phyloP scores from a whole-genome alignment of 306 rosid species.

The Purshia tridentata region DNA sequence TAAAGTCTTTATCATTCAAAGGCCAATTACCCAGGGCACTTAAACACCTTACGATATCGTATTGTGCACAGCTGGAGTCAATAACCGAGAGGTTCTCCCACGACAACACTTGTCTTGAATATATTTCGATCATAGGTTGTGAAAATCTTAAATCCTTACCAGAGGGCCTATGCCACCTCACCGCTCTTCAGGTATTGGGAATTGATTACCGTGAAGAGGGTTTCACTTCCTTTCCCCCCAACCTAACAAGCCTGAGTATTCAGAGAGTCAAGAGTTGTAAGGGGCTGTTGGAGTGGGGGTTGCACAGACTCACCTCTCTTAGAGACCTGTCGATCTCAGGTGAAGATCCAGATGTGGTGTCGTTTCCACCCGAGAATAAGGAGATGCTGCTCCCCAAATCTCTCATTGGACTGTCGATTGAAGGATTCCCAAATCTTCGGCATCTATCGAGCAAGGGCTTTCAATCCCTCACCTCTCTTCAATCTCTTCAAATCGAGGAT shows the following conservation, averaged over 20 bases:
- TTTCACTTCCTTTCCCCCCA: conserved; percentile 12
- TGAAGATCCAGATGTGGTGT: background rate
- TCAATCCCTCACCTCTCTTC: conserved; percentile 26
- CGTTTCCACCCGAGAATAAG: conserved; percentile 7
- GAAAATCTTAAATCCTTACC: conserved; percentile 15
- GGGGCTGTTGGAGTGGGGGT: conserved; percentile 9
- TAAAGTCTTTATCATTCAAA: background rate
- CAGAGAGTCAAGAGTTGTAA: background rate
- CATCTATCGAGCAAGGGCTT: conserved; percentile 14
- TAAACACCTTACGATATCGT: conserved; percentile 8
- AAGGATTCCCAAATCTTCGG: conserved; percentile 11
- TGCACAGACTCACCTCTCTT: conserved; percentile 26
- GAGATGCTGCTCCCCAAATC: conserved; percentile 20
- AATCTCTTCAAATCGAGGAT: background rate
- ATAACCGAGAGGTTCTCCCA: conserved; percentile 6
- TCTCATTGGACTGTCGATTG: background rate
- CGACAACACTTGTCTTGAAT: too few relatives aligned
- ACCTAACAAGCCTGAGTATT: conserved; percentile 6
- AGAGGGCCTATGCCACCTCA: conserved; percentile 3
- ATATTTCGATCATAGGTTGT: background rate
- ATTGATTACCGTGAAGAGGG: conserved; percentile 12
- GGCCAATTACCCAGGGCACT: conserved; percentile 18
- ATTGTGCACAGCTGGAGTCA: conserved; percentile 15
- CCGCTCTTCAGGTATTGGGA: background rate
- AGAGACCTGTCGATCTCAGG: background rate